Percentiles rank a stretch among this genome's conserved stretches.
Evolutionary conservation across 768 basidiomycete genomes (phyloP).

Genomic region (Gymnopilus dilepis): DNA sequence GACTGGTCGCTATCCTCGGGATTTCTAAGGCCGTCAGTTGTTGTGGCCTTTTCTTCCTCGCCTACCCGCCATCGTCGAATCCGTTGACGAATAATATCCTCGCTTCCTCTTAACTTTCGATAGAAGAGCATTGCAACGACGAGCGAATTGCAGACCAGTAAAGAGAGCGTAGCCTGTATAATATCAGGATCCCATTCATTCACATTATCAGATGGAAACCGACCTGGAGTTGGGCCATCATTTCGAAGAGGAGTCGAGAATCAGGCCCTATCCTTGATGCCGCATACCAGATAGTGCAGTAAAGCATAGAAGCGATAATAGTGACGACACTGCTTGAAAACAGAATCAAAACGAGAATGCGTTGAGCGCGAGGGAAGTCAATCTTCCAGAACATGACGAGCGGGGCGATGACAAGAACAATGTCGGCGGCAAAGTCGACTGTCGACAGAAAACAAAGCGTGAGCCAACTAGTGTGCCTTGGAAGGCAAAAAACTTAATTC

Average conservation of each 20-base stretch:
- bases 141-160: slow-evolving; percentile 12
- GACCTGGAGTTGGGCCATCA: slow-evolving; percentile 16
- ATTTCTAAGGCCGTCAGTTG: background rate
- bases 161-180: slow-evolving; percentile 1
- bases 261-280: slow-evolving; percentile 8
- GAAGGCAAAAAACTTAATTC: background rate
- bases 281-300: slow-evolving; percentile 10
- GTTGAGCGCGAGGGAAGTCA: slow-evolving; percentile 25
- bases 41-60: background rate
- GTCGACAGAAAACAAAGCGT: background rate
- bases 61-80: background rate
- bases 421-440: slow-evolving; percentile 35
- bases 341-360: slow-evolving; percentile 27
- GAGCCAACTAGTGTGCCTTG: background rate
- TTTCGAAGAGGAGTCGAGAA: slow-evolving; percentile 5
- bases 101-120: slow-evolving; percentile 7
- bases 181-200: background rate
- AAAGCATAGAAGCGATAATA: slow-evolving; percentile 17
- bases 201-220: background rate
- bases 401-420: slow-evolving; percentile 29
- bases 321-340: slow-evolving; percentile 32
- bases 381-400: slow-evolving; percentile 31
- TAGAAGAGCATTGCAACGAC: slow-evolving; percentile 13
- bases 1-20: background rate
- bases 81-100: slow-evolving; percentile 4